These are phyloP conservation scores for Schoenoplectus tabernaemontani DNA, from an alignment of 202 grass and related monocot species.

Conservation along the genomic window DNA sequence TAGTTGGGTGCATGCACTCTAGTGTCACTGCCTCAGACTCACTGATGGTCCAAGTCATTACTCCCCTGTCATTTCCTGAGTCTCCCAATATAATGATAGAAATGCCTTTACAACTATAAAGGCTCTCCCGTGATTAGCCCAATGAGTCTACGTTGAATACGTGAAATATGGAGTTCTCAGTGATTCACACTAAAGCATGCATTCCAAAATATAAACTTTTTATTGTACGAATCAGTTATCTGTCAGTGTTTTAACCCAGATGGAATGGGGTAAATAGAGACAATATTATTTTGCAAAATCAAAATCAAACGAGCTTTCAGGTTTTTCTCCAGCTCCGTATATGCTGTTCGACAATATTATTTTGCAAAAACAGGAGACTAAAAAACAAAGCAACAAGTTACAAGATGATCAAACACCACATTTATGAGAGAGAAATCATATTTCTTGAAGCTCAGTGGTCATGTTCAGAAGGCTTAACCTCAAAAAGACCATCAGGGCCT, in stretches of 20 bases:
- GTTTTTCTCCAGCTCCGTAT: not conserved
- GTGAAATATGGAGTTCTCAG: not conserved
- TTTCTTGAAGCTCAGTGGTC: slow-evolving; percentile 26
- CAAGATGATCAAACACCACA: slow-evolving; percentile 17
- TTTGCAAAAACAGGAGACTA: slow-evolving; percentile 11
- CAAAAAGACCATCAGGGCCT: slow-evolving; percentile 83
- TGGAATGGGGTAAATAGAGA: not conserved
- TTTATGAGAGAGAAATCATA: slow-evolving; percentile 19
- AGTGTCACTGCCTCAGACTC: too few species aligned
- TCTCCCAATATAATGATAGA: not conserved
- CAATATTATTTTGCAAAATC: not conserved
- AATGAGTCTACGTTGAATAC: too few species aligned
- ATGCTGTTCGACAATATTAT: slow-evolving; percentile 20
- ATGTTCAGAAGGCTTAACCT: slow-evolving; percentile 53
- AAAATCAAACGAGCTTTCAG: not conserved
- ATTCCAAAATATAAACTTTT: not conserved
- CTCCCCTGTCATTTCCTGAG: not conserved
- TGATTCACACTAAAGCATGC: not conserved
- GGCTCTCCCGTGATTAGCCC: too few species aligned
- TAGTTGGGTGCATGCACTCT: not conserved
- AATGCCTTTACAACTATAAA: not conserved
- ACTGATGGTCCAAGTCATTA: not conserved
- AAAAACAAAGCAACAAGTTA: slow-evolving; percentile 26
- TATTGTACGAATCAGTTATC: not conserved
- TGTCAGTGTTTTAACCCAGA: not conserved